Percentiles rank a stretch among this genome's conserved stretches.
Evolutionary conservation across 345 rosid species (phyloP).

Genomic region (Aquilaria sinensis): DNA sequence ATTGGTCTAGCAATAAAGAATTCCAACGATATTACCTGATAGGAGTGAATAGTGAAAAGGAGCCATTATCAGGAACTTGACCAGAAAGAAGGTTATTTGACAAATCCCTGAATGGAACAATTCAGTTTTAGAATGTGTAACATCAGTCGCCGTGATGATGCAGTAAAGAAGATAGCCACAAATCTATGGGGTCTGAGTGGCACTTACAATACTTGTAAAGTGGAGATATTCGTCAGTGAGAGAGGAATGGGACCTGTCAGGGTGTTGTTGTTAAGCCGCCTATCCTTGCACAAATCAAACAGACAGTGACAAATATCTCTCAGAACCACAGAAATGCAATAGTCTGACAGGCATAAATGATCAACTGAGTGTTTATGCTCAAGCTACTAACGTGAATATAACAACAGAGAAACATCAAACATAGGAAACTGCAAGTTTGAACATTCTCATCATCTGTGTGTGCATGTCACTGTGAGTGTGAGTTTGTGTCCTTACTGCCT

Average conservation of each 20-base stretch:
- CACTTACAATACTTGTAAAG: conserved; percentile 94
- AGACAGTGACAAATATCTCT: conserved; percentile 9
- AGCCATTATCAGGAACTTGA: conserved; percentile 95
- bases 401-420: too few species aligned
- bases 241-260: conserved; percentile 69
- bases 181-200: conserved; percentile 7
- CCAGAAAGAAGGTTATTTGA: conserved; percentile 92
- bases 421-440: too few species aligned
- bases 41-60: conserved; percentile 97
- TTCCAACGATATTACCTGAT: conserved; percentile 57
- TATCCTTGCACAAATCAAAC: conserved; percentile 44
- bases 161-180: not conserved
- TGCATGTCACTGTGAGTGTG: too few species aligned
- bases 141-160: not conserved
- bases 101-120: conserved; percentile 61
- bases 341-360: too few species aligned
- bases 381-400: too few species aligned
- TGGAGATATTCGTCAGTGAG: conserved; percentile 72
- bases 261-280: conserved; percentile 90
- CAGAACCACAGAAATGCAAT: not conserved
- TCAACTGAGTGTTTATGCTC: too few species aligned
- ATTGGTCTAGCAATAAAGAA: not conserved
- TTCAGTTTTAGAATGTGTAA: conserved; percentile 12
- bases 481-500: too few species aligned
- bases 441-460: too few species aligned